These are phyloP conservation scores for Epichloe gansuensis DNA, from an alignment of 2,329 filamentous ascomycete species.

Conservation along the genomic window DNA sequence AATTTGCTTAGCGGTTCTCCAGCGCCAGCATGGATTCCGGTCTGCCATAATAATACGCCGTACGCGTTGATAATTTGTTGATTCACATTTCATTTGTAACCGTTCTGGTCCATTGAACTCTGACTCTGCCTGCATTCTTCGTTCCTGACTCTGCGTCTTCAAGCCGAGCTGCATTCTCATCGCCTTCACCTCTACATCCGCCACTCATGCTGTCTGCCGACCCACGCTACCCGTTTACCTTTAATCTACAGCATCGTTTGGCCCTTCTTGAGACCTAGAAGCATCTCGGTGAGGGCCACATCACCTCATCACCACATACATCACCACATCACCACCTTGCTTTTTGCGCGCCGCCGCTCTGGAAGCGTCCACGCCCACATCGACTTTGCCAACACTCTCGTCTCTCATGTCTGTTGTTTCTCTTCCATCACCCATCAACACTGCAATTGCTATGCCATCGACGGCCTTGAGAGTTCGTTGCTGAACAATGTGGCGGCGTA, in stretches of 20 bases:
- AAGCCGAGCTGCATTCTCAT: not conserved
- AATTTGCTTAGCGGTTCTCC: slow-evolving; percentile 1
- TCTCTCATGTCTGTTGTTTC: slow-evolving; percentile 10
- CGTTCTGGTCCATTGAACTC: not conserved
- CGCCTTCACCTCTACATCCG: not conserved
- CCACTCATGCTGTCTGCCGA: not conserved
- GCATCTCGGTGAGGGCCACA: not conserved
- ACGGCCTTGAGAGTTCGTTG: slow-evolving; percentile 5
- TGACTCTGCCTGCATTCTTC: not conserved
- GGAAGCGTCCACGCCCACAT: slow-evolving; percentile 2
- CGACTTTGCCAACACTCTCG: not conserved
- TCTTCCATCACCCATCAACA: slow-evolving; percentile 8
- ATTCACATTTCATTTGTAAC: not conserved
- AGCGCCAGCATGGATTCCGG: not conserved
- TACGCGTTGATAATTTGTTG: not conserved
- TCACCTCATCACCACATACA: not conserved
- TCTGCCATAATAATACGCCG: not conserved
- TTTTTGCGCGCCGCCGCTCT: slow-evolving; percentile 5
- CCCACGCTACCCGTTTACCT: not conserved
- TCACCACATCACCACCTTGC: not conserved
- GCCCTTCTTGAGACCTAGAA: not conserved
- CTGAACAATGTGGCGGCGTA: slow-evolving; percentile 71
- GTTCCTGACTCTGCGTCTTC: not conserved
- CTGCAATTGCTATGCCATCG: slow-evolving; percentile 16
- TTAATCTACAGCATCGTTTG: not conserved